Percentiles rank a stretch among this genome's conserved stretches.
phyloP scores from a whole-genome alignment of 148 eudicot species.

The Agrostemma githago region DNA sequence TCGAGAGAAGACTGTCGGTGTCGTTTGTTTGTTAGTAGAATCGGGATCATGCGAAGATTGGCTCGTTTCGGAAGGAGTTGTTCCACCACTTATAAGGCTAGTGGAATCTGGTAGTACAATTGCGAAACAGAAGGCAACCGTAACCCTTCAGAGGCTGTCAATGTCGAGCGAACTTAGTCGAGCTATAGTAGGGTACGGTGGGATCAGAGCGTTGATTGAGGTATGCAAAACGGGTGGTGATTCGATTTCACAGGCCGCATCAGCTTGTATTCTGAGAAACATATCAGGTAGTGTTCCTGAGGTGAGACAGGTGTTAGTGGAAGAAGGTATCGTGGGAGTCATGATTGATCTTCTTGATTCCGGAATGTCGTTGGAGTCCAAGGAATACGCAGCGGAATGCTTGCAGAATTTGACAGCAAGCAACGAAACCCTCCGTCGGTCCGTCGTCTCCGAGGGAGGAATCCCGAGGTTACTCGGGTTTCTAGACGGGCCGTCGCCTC shows the following conservation, averaged over 20 bases:
- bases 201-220: conserved; percentile 60
- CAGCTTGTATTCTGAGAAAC: conserved; percentile 72
- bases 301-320: conserved; percentile 52
- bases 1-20: conserved; percentile 62
- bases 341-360: conserved; percentile 72
- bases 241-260: conserved; percentile 74
- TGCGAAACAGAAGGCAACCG: conserved; percentile 69
- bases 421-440: conserved; percentile 51
- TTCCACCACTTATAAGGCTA: conserved; percentile 79
- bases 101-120: conserved; percentile 68
- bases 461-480: conserved; percentile 51
- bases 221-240: conserved; percentile 47
- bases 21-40: conserved; percentile 70
- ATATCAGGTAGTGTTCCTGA: conserved; percentile 68
- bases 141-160: conserved; percentile 79
- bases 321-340: conserved; percentile 61
- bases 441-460: conserved; percentile 67
- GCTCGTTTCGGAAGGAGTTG: conserved; percentile 82
- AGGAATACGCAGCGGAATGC: conserved; percentile 92
- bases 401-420: conserved; percentile 70
- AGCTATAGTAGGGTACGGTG: conserved; percentile 70
- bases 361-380: conserved; percentile 63
- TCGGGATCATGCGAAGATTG: conserved; percentile 68
- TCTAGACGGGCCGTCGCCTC: conserved; percentile 75
- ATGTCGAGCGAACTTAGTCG: conserved; percentile 63